These are phyloP conservation scores for Spongispora temasekensis DNA, from an alignment of 1,284 basidiomycete species.

Conservation along the genomic window DNA sequence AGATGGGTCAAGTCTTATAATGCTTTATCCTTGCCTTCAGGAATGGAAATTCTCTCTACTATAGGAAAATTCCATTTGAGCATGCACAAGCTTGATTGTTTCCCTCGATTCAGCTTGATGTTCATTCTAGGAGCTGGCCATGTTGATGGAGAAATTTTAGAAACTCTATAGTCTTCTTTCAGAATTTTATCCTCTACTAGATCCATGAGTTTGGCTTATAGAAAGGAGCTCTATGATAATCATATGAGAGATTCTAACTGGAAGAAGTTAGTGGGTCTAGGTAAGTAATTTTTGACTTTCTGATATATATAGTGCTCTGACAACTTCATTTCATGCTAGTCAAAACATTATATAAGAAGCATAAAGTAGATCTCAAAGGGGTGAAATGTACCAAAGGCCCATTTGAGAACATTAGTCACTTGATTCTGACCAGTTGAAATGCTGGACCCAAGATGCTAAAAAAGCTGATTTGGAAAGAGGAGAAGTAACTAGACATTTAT, in stretches of 20 bases:
- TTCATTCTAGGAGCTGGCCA: constrained; percentile 12
- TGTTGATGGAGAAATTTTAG: constrained; percentile 19
- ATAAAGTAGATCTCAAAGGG: background rate
- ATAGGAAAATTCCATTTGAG: constrained; percentile 15
- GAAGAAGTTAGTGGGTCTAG: constrained; percentile 3
- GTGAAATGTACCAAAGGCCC: background rate
- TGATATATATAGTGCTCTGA: background rate
- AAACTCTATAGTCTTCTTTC: constrained; percentile 17
- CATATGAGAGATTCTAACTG: constrained; percentile 20
- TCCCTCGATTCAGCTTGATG: constrained; percentile 9
- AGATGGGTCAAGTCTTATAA: background rate
- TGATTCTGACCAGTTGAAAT: background rate
- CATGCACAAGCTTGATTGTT: constrained; percentile 15
- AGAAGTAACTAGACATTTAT: background rate
- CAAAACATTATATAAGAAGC: background rate
- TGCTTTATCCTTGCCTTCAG: background rate
- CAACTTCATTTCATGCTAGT: background rate
- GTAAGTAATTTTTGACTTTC: background rate
- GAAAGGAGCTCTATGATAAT: constrained; percentile 15
- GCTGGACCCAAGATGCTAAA: background rate
- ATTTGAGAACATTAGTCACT: background rate
- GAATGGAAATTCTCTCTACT: constrained; percentile 10
- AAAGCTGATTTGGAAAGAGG: background rate
- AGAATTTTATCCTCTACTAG: constrained; percentile 16
- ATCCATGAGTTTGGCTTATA: constrained; percentile 14